Evolutionary conservation across 805 yeast species (phyloP), one percentile per base, ranked within the genome.

Genomic region (Zygotorulaspora florentina): DNA sequence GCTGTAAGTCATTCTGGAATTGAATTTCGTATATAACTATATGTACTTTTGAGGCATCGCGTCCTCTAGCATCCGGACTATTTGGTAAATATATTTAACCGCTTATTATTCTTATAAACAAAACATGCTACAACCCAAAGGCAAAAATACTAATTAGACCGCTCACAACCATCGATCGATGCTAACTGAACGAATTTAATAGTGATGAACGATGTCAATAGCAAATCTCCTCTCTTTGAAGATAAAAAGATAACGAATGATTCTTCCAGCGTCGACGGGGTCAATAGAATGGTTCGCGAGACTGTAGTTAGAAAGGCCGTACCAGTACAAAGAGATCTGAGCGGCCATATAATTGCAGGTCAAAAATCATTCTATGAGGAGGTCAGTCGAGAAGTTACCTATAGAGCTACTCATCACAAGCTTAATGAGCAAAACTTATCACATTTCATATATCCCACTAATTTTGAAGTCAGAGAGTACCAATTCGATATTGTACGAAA

Each of bases 391-490:
- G 59, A 57, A 3, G 67, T 69, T 2, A 60, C 62, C 1, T 71
- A 57, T 50, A 67, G 64, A 18, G 72, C 76, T 0, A 75, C 80
- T 1, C 80, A 78, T 50, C 87, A 81, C 54, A 67, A 66, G 9
- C 57, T 83, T 34, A 65, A 76, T 51, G 40, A 50, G 2, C 67
- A 61, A 3, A 65, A 65, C 8, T 50, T 81, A 7, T 43, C 54
- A 1, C 69, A 79, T 0, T 87, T 81, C 57, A 68, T 87, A 0
- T 93, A 95, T 61, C 99, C 99, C 0, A 80, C 88, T 1, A 91
- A 93, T 58, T 78, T 79, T 52, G 85, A 86, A 49, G 72, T 84
- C 0, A 77, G 99, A 61, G 96, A 88, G 49, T 93, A 95, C 62
- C 99, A 93, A 67, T 81, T 74, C 59, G 82, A 83, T 53, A 89